Evolutionary conservation across 208 protist species (phyloP), one percentile per base, ranked within the genome.

Genomic region (Trypanosoma cruzi): DNA sequence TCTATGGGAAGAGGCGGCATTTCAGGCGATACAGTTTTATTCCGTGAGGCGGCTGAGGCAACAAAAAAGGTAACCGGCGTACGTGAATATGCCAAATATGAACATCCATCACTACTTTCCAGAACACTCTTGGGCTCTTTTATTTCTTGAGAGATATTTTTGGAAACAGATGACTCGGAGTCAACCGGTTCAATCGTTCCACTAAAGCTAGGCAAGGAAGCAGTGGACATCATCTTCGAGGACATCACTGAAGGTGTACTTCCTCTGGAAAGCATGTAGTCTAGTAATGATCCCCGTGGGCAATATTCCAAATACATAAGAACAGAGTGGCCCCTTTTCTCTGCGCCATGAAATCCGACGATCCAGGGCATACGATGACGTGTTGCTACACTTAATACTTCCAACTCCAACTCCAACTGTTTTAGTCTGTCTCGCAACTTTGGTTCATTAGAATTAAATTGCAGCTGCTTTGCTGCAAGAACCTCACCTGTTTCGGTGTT

Each of bases 221-320:
- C 20, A 3, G 59, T 62, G 64, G 71, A 81, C 54, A 75, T 63
- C 34, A n/a, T 42, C 0, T 61, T 84, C 2, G 57, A 42, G 14
- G 57, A 22, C 13, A 56, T 18, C 20, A 36, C 4, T 10, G 48
- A 26, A n/a, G 32, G 2, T 29, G 48, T 1, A 26, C 11, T 70
- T 59, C 80, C 67, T 59, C 75, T 80, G 26, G 60, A 76, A 49
- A 81, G 65, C 73, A 97, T 76, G 69, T 95, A 90, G 46, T 93
- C 88, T 1, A 90, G 68, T 42, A 98, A 42, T 5, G 88, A 94
- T 20, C 93, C 92, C n/a, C 81, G 71, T 28, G 87, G 52, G 58
- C 94, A 89, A 76, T 96, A 97, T 78, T 98, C 93, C 24, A 97
- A 71, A 71, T 94, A 96, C 74, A 98, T 93, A 42, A 97, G 79